Base-by-base conservation (phyloP, 768 basidiomycete genomes). In the Termitomyces sp. region DNA sequence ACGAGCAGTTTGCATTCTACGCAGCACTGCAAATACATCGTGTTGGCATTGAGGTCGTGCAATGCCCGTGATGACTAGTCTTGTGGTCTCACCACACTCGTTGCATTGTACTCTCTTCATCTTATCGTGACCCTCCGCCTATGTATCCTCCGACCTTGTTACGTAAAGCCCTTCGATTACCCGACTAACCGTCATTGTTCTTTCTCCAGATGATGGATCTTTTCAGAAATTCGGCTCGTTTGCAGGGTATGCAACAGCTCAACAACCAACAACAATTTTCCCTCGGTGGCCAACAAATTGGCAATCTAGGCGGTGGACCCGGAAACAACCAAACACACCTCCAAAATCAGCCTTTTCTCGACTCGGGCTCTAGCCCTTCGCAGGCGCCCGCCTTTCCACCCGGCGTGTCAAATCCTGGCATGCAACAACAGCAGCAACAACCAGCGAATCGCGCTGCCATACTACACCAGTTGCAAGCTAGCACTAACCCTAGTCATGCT, bases 141-240 rank as follows among this genome's bases (percentile, higher is more conserved):
- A 23, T 41, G n/a, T n/a, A n/a, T n/a, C 54, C 58, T 60, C 52
- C 58, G 54, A 56, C 45, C 57, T 41, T 49, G 56, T 60, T 63
- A 64, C 61, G 52, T 58, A 63, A 66, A 57, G 54, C 18, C 31
- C 35, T 56, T 58, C 61, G 54, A 52, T 47, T 36, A n/a, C 50
- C 36, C 13, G 48, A 51, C 61, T 64, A 52, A 61, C 58, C 57
- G 46, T 64, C 61, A 54, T 64, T 63, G 59, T 60, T 57, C 54
- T 63, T 55, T 41, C 56, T 59, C 49, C 55, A 77, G 73, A 76
- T 81, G 71, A 69, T 73, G 56, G 76, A 80, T 55, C 66, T 79
- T 50, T 57, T 76, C 53, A 70, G 78, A 57, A 73, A 62, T 54
- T 57, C 75, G 36, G 68, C 74, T 50, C 79, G 74, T 59, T 64